These are phyloP conservation scores for Penicillium sp. DNA, from an alignment of 2,329 filamentous ascomycete species.

Conservation along the genomic window DNA sequence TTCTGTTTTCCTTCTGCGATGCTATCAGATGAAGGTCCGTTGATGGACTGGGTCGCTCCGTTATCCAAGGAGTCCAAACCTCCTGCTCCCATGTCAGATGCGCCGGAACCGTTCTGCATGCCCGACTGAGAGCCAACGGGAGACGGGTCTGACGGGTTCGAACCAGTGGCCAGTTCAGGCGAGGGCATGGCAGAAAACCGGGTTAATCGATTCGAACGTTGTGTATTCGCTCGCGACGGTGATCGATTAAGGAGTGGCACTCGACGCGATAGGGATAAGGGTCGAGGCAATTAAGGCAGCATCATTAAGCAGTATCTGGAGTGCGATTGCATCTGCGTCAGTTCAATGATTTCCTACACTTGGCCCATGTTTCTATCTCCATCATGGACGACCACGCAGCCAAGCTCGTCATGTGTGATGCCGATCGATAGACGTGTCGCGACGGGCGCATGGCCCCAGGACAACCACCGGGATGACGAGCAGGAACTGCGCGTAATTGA, in stretches of 20 bases:
- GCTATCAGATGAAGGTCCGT: slow-evolving; percentile 46
- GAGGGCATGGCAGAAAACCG: slow-evolving; percentile 41
- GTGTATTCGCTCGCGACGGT: slow-evolving; percentile 30
- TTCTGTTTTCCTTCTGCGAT: slow-evolving; percentile 66
- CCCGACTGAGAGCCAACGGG: slow-evolving; percentile 33
- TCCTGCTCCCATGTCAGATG: slow-evolving; percentile 28
- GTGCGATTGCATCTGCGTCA: slow-evolving; percentile 15
- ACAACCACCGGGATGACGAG: slow-evolving; percentile 10
- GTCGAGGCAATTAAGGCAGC: slow-evolving; percentile 35
- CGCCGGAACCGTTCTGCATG: slow-evolving; percentile 35
- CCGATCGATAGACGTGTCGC: slow-evolving; percentile 30
- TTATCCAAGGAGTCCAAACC: slow-evolving; percentile 33
- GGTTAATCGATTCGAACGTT: slow-evolving; percentile 14
- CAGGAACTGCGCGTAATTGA: slow-evolving; percentile 6
- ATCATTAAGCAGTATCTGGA: slow-evolving; percentile 37
- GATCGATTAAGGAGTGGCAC: slow-evolving; percentile 29
- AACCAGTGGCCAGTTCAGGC: slow-evolving; percentile 37
- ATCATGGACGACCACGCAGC: slow-evolving; percentile 22
- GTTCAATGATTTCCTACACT: slow-evolving; percentile 9
- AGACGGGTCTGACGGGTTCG: slow-evolving; percentile 33
- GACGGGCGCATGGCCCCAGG: slow-evolving; percentile 22
- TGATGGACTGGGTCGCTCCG: slow-evolving; percentile 33
- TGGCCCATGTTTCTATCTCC: not conserved
- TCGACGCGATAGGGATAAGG: slow-evolving; percentile 35
- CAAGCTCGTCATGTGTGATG: slow-evolving; percentile 12